Conservation (phyloP, 2,329 filamentous ascomycete genomes). For the Penicillium sclerotiorum region DNA sequence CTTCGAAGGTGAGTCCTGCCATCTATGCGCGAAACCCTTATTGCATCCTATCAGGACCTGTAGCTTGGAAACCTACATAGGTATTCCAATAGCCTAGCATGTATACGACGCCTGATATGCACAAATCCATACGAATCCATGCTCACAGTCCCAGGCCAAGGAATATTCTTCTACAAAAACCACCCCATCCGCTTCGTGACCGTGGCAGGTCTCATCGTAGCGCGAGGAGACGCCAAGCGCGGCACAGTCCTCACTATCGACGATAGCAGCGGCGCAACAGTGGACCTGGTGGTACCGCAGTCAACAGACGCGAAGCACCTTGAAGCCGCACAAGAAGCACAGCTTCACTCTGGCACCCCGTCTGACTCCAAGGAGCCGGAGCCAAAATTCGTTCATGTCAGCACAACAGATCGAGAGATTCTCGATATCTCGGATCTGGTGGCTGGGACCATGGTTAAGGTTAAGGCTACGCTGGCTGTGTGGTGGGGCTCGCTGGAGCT, state of each 20-base stretch:
- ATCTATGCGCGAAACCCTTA: too few relatives aligned
- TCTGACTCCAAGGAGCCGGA: background rate
- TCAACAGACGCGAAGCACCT: conserved; percentile 2
- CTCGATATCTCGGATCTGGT: conserved; percentile 52
- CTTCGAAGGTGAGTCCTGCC: conserved; percentile 53
- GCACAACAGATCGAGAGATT: conserved; percentile 35
- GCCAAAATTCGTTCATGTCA: conserved; percentile 18
- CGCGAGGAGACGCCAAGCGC: conserved; percentile 57
- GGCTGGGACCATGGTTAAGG: conserved; percentile 56
- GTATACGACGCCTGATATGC: background rate
- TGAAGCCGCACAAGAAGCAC: background rate
- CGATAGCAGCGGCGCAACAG: conserved; percentile 61
- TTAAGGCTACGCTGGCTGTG: conserved; percentile 58
- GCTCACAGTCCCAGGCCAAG: conserved; percentile 50
- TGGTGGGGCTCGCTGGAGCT: conserved; percentile 58
- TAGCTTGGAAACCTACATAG: background rate
- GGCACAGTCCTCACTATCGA: conserved; percentile 59
- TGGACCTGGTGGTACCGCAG: conserved; percentile 57
- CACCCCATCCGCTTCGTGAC: conserved; percentile 77
- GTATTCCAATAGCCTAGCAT: background rate
- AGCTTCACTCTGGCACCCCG: too few relatives aligned
- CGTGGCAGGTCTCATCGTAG: conserved; percentile 70
- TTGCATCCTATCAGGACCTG: too few relatives aligned
- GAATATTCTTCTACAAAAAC: conserved; percentile 68
- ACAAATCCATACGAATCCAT: conserved; percentile 1